Evolutionary conservation across 108 stramenopile species (phyloP).

Genomic region (Mediolabrus comicus): DNA sequence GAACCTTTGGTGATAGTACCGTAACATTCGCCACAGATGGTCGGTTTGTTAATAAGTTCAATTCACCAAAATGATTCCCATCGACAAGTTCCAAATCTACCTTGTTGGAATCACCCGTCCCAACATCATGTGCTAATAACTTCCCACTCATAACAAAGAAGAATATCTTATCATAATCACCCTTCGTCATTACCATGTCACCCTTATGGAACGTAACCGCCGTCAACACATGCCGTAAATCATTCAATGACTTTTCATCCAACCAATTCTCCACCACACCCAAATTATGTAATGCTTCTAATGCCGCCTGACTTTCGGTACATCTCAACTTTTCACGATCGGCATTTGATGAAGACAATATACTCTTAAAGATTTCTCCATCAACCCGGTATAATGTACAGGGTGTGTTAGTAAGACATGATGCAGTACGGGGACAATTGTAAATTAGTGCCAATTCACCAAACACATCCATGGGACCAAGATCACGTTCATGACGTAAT

Average conservation of each 20-base stretch:
- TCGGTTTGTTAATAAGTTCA: slow-evolving; percentile 20
- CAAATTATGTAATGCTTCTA: slow-evolving; percentile 31
- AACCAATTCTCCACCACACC: slow-evolving; percentile 31
- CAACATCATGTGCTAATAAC: slow-evolving; percentile 39
- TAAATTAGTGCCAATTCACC: slow-evolving; percentile 54
- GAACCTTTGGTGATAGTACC: slow-evolving; percentile 31
- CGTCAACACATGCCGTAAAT: slow-evolving; percentile 20
- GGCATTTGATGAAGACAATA: slow-evolving; percentile 43
- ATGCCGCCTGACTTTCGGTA: slow-evolving; percentile 40
- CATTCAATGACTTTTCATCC: slow-evolving; percentile 29
- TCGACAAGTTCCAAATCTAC: slow-evolving; percentile 42
- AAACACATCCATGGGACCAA: slow-evolving; percentile 35
- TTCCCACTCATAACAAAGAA: slow-evolving; percentile 67
- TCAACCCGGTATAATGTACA: slow-evolving; percentile 38
- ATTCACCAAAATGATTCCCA: slow-evolving; percentile 41
- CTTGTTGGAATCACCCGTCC: slow-evolving; percentile 34
- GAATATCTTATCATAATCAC: slow-evolving; percentile 59
- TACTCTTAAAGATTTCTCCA: slow-evolving; percentile 39
- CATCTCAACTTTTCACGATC: slow-evolving; percentile 37
- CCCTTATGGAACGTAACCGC: slow-evolving; percentile 44
- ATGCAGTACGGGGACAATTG: slow-evolving; percentile 59
- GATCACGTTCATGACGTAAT: slow-evolving; percentile 40
- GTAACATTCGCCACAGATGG: slow-evolving; percentile 40
- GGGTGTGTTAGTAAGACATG: slow-evolving; percentile 38
- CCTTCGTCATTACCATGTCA: slow-evolving; percentile 63